Base-by-base conservation (phyloP, 225 moss, liverwort and hornwort species). In the Pseudoscleropodium purum region DNA sequence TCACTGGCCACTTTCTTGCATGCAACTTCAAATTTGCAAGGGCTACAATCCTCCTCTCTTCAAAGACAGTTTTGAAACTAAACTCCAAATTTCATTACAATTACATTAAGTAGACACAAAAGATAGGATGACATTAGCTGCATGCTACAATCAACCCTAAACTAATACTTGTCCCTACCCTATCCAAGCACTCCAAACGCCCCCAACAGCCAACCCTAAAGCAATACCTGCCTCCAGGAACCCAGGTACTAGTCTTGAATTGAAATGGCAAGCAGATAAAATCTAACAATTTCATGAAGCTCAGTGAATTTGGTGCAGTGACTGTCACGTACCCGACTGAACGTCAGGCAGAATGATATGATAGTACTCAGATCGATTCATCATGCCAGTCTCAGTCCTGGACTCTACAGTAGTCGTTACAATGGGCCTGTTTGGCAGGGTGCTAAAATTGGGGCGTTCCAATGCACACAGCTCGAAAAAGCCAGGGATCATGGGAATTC, bases 131-230 rank as follows among this genome's bases (percentile, higher is more conserved):
- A 7, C 15, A 66, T 11, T 21, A 10, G 11, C 6, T 54, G 17
- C 4, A 2, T 1, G 6, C 19, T 8, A 67, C 11, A 3, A 10
- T 3, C 6, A 67, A 21, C 11, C 4, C 11, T 20, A 37, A 37
- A 68, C 12, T 10, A 5, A 68, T 37, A 68, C 4, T 7, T 1
- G 0, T 1, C n/a, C 21, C 23, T 1, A 6, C 6, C 11, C 23
- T 23, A n/a, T 12, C 23, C 23, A 37, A n/a, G n/a, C 4, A n/a
- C 13, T n/a, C 7, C 37, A 68, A 23, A 20, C 8, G 4, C 2
- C 69, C 13, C 7, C 12, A 59, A 6, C 6, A 19, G 2, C 3
- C 66, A 18, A 10, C 1, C 36, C 36, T 18, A 66, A 10, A 69
- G n/a, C 0, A 0, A 36, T 36, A 56, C 18, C 56, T 18, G 11